These are phyloP conservation scores for Dimocarpus longan DNA, from an alignment of 345 rosid species.

Conservation along the genomic window DNA sequence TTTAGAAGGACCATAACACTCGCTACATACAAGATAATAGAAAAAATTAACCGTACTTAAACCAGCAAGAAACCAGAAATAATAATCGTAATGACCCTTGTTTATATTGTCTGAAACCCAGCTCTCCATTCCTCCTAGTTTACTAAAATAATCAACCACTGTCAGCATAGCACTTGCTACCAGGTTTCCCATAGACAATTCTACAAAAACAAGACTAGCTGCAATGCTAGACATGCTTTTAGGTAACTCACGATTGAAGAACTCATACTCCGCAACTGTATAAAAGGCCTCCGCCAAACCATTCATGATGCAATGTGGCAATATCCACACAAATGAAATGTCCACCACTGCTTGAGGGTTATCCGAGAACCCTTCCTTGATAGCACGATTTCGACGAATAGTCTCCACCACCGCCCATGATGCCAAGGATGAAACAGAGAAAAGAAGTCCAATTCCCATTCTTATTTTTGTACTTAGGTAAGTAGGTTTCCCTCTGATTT, in stretches of 20 bases:
- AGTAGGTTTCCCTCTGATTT: conserved; percentile 33
- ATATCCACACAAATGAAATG: conserved; percentile 56
- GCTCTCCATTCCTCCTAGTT: conserved; percentile 9
- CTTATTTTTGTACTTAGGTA: conserved; percentile 38
- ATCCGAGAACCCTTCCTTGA: conserved; percentile 28
- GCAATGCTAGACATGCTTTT: conserved; percentile 54
- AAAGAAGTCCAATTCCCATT: conserved; percentile 49
- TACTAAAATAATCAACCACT: no score
- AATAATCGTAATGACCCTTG: conserved; percentile 57
- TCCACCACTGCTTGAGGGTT: conserved; percentile 23
- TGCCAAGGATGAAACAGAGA: conserved; percentile 36
- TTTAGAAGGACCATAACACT: conserved; percentile 43
- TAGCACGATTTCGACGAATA: conserved; percentile 32
- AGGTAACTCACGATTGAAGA: conserved; percentile 53
- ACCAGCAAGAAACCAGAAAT: conserved; percentile 45
- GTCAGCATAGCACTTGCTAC: conserved; percentile 38
- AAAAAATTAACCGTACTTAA: conserved; percentile 43
- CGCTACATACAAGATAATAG: conserved; percentile 40
- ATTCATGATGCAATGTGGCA: conserved; percentile 32
- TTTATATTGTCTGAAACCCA: conserved; percentile 53
- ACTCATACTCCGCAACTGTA: conserved; percentile 46
- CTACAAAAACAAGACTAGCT: conserved; percentile 22
- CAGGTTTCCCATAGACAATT: conserved; percentile 35
- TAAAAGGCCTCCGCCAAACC: conserved; percentile 53
- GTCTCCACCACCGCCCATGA: conserved; percentile 43